Evolutionary conservation across 2,329 filamentous ascomycete species (phyloP), one percentile per base, ranked within the genome.

Genomic region (Botrytis cinerea): DNA sequence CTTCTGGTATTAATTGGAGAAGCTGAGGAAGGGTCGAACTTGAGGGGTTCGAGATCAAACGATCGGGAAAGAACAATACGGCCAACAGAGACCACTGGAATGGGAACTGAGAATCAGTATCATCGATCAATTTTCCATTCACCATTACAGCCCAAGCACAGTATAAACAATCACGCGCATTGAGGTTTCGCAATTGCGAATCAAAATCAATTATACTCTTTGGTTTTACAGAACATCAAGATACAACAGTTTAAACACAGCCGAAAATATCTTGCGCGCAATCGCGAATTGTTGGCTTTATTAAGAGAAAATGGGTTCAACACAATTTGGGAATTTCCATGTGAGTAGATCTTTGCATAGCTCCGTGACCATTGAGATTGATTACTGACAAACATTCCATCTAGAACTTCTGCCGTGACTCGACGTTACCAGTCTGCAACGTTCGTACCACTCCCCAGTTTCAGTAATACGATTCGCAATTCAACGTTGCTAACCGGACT

Each of bases 391-490:
- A 72, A 48, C 8, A 22, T 70, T 75, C 78, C 75, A 60, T 70
- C 66, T 80, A 95, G 92, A 85, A 92, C 81, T 95, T 96, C 82
- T 96, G 93, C 87, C 91, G 89, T 81, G 92, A 95, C 84, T 93
- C 93, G 79, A 95, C 92, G 73, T 86, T 95, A 79, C 93, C 93
- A 72, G 86, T 95, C 79, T 96, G 93, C 86, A 95, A 95, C 87
- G 92, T 95, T 87, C 80, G 91, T 88, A 57, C 77, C 28, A 75
- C 70, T 59, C 57, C 68, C 63, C 48, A 43, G 38, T 61, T 62
- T 72, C 60, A 68, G 25, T n/a, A 6, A 45, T 60, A 66, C 57
- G 59, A 59, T 61, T 70, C 71, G 45, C 57, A 32, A 70, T 70
- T 54, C 40, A 63, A 59, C 51, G 62, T 66, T 74, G 54, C 75